Base-by-base conservation (phyloP, 2,329 filamentous ascomycete genomes). In the Colletotrichum cuscutae region DNA sequence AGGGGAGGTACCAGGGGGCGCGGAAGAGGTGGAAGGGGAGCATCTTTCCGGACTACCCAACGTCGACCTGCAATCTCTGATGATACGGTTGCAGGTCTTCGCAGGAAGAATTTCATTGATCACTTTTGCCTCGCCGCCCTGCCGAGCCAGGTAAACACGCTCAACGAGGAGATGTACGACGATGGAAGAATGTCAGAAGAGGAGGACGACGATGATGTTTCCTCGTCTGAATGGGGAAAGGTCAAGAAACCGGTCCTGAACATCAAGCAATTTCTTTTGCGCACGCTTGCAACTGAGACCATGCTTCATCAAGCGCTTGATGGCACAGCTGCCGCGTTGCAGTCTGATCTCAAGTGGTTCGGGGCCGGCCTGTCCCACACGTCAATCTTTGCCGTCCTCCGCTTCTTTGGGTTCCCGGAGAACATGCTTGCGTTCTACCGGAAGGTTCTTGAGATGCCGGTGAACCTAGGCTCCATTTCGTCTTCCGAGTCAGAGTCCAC, bases 371-470 rank as follows among this genome's bases (percentile, higher is more conserved):
- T 89, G 1, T 84, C 87, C 0, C 91, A 94, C 76, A 79, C 86
- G 32, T 91, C 90, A 0, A 86, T 93, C 22, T 80, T 89, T n/a
- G 79, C 84, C 0, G 83, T 92, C 0, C 79, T 93, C 72, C 81
- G 85, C 32, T 91, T 89, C 76, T 86, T 93, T 57, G 89, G 90
- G 0, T 83, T 93, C 4, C 86, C 89, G 0, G 78, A 87, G 2
- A 79, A 77, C 0, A 92, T 91, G 88, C 77, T 92, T 1, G 78
- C 79, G 7, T 91, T 93, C 78, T 93, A 93, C 79, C 80, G 79
- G 13, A 85, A 82, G 2, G 92, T 90, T 69, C 84, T 93, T 0
- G 84, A 89, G 75, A 86, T 88, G 0, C 91, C 91, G 0, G 80
- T 93, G 53, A 86, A 85, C 66, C 91, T 93, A 73, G 15, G 53